A percentile compares a stretch with the other conserved stretches of the same genome.
phyloP scores from a whole-genome alignment of 2,329 filamentous ascomycete species.

The Ascochyta lentis region DNA sequence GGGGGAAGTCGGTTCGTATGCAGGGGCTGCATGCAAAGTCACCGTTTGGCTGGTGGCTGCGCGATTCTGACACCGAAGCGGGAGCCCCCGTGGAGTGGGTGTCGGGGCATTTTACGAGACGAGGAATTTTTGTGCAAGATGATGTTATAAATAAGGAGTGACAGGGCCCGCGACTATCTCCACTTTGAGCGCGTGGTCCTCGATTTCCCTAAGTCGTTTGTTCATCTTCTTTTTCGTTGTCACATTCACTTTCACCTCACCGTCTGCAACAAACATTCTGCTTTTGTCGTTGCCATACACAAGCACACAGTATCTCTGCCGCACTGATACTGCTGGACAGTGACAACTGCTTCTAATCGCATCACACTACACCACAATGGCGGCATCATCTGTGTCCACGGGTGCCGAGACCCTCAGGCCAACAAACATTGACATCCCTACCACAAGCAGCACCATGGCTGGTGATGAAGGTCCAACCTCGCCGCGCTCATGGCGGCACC shows the following conservation, averaged over 20 bases:
- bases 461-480: slow-evolving; percentile 34
- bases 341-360: slow-evolving; percentile 16
- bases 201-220: slow-evolving; percentile 5
- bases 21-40: slow-evolving; percentile 19
- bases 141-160: slow-evolving; percentile 19
- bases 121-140: slow-evolving; percentile 26
- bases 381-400: slow-evolving; percentile 39
- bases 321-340: slow-evolving; percentile 42
- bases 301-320: neutral
- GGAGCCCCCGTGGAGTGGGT: slow-evolving; percentile 20
- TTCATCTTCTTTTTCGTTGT: slow-evolving; percentile 12
- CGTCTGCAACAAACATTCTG: slow-evolving; percentile 1
- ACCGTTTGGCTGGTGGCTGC: slow-evolving; percentile 18
- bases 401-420: slow-evolving; percentile 41
- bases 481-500: slow-evolving; percentile 43
- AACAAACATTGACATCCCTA: slow-evolving; percentile 39
- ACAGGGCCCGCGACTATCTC: slow-evolving; percentile 9
- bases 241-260: slow-evolving; percentile 11
- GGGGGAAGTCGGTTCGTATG: slow-evolving; percentile 27
- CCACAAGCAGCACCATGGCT: slow-evolving; percentile 14
- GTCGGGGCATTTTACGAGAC: slow-evolving; percentile 20
- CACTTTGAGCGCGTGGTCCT: slow-evolving; percentile 16
- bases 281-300: slow-evolving; percentile 1
- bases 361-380: slow-evolving; percentile 14
- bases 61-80: slow-evolving; percentile 20